phyloP scores from a whole-genome alignment of 1,284 basidiomycete genomes.

The Cystobasidium sp. region DNA sequence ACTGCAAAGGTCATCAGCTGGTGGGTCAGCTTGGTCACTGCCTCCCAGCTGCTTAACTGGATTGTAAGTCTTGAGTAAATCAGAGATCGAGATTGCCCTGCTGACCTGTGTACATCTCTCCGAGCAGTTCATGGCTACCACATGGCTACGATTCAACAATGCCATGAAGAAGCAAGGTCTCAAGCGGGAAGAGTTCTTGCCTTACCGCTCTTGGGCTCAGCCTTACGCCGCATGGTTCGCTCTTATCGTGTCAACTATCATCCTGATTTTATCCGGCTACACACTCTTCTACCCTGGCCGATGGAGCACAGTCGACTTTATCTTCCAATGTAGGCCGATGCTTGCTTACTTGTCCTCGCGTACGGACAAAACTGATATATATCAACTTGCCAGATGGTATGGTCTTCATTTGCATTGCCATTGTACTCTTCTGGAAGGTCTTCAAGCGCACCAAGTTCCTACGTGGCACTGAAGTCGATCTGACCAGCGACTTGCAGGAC shows the following conservation, averaged over 20 bases:
- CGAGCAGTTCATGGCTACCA: slow-evolving; percentile 37
- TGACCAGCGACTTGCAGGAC: slow-evolving; percentile 26
- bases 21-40: slow-evolving; percentile 45
- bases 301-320: slow-evolving; percentile 32
- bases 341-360: too few species aligned
- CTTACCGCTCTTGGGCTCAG: slow-evolving; percentile 39
- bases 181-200: slow-evolving; percentile 40
- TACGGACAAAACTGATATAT: too few species aligned
- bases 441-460: slow-evolving; percentile 41
- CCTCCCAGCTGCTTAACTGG: slow-evolving; percentile 46
- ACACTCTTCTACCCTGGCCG: slow-evolving; percentile 36
- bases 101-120: too few species aligned
- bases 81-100: too few species aligned
- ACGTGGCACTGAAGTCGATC: slow-evolving; percentile 34
- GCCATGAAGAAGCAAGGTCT: slow-evolving; percentile 47
- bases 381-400: too few species aligned
- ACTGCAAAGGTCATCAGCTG: slow-evolving; percentile 44
- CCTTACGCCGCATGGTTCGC: slow-evolving; percentile 45
- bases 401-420: slow-evolving; percentile 39
- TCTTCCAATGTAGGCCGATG: slow-evolving; percentile 43
- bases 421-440: slow-evolving; percentile 42
- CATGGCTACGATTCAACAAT: slow-evolving; percentile 45
- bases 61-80: slow-evolving; percentile 41
- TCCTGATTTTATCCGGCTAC: slow-evolving; percentile 40
- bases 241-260: slow-evolving; percentile 29